Conservation (phyloP, 768 basidiomycete genomes). For the Scleroderma bovista region DNA sequence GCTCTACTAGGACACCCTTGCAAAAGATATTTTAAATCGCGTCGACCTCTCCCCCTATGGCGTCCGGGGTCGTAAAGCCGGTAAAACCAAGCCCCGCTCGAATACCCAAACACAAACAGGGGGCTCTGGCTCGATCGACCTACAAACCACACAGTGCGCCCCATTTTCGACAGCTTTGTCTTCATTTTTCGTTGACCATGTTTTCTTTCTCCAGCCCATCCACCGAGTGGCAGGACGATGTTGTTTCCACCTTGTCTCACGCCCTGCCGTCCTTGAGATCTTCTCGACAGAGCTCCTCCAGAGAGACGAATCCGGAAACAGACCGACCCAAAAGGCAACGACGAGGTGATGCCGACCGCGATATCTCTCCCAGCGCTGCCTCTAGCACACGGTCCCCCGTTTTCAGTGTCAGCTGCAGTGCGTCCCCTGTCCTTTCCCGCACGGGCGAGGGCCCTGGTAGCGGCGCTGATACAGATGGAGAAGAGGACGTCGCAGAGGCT, state of each 20-base stretch:
- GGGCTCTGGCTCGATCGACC: constrained; percentile 27
- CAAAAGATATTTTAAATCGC: constrained; percentile 72
- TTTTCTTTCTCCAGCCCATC: constrained; percentile 48
- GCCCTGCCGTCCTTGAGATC: constrained; percentile 1
- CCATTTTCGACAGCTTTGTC: neutral
- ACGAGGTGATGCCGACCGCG: constrained; percentile 21
- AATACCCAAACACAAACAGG: constrained; percentile 15
- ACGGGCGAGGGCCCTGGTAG: constrained; percentile 7
- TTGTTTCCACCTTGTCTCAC: constrained; percentile 27
- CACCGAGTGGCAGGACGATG: constrained; percentile 78
- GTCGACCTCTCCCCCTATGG: constrained; percentile 83
- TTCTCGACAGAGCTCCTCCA: constrained; percentile 1
- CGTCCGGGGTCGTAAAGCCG: constrained; percentile 57
- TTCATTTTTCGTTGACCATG: neutral
- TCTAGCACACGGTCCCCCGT: constrained; percentile 6
- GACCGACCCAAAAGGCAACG: constrained; percentile 43
- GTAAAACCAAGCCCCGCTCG: constrained; percentile 26
- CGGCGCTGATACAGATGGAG: constrained; percentile 32
- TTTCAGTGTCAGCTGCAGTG: constrained; percentile 14
- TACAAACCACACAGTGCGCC: constrained; percentile 61
- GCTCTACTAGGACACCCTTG: constrained; percentile 63
- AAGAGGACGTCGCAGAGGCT: constrained; percentile 55
- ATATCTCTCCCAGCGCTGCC: constrained; percentile 6
- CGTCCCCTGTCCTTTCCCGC: constrained; percentile 12
- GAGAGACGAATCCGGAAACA: constrained; percentile 4